Conservation (phyloP, 2,329 filamentous ascomycete genomes). For the Phaeosphaeria sp. region DNA sequence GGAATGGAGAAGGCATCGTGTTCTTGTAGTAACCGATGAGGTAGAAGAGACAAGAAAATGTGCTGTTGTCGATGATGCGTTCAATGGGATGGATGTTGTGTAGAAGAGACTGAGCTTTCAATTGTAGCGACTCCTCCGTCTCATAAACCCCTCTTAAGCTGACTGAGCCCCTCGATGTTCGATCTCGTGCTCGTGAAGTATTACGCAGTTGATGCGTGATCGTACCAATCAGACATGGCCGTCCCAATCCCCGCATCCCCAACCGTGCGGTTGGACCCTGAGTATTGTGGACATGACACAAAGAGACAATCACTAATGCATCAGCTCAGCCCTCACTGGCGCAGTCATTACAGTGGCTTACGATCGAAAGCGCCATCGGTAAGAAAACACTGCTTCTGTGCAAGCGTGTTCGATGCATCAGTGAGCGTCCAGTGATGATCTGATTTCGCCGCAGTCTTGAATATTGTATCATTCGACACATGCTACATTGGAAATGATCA, state of each 20-base stretch:
- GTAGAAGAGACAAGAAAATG: neutral
- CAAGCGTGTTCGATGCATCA: neutral
- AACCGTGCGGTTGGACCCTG: constrained; percentile 34
- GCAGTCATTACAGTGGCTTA: constrained; percentile 3
- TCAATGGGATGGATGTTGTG: neutral
- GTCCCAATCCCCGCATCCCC: constrained; percentile 37
- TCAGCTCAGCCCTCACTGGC: constrained; percentile 1
- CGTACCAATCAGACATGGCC: constrained; percentile 42
- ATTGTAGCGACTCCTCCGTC: neutral
- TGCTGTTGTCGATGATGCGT: neutral
- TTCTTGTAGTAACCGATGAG: neutral
- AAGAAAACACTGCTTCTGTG: neutral
- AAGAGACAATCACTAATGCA: constrained; percentile 15
- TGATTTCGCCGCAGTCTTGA: neutral
- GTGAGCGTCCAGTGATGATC: neutral
- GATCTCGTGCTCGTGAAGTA: constrained; percentile 36
- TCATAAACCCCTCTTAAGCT: constrained; percentile 28
- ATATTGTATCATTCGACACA: neutral
- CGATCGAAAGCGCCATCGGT: constrained; percentile 4
- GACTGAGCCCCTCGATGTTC: constrained; percentile 16
- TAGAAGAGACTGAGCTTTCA: neutral
- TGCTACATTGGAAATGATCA: neutral
- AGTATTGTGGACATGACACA: constrained; percentile 29
- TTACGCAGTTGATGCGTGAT: constrained; percentile 40
- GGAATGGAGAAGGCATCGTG: constrained; percentile 47